Evolutionary conservation across 2,329 filamentous ascomycete species (phyloP), one percentile per base, ranked within the genome.

Genomic region (Cadophora luteo-olivacea): DNA sequence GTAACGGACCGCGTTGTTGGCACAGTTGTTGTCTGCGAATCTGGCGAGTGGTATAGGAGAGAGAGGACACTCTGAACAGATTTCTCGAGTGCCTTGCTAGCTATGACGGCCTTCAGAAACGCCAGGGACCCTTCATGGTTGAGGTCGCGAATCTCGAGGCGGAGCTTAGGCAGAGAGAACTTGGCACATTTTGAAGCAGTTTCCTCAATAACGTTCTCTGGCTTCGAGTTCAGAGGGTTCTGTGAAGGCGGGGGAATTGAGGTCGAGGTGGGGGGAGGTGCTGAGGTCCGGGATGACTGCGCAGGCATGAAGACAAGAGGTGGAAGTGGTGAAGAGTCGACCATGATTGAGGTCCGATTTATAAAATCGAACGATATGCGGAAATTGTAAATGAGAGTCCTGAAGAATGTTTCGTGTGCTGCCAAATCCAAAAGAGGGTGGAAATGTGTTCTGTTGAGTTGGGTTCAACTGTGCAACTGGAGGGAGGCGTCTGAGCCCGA

Each of bases 1-100:
- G 94, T 97, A 22, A 98, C 89, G 63, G 93, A 97, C 69, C 93
- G 91, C 11, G 93, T 96, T n/a, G 87, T 84, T 51, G 87, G 87
- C 8, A 73, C 64, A 24, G 72, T 73, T 45, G 83, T 83, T 57
- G 79, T 77, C 32, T 78, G 76, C 69, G 80, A 79, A 4, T 75
- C 72, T 60, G 83, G 81, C n/a, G 81, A 80, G 55, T 76, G 74
- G 79, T 97, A 98, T 36, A 98, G 88, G 32, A 89, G 85, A 36
- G 83, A 82, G 61, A 96, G 85, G 19, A 97, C 93, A 70, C 87
- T 86, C 61, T 85, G 79, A 38, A 94, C 86, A 67, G 91, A 89
- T 14, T 82, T 79, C 64, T 86, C 80, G 54, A 97, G 82, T 63
- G 90, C 86, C 22, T 83, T 81, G 48, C 87, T 81, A 65, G 90